Conservation (phyloP, 2,329 filamentous ascomycete species). For the Sclerotinia spermophila region DNA sequence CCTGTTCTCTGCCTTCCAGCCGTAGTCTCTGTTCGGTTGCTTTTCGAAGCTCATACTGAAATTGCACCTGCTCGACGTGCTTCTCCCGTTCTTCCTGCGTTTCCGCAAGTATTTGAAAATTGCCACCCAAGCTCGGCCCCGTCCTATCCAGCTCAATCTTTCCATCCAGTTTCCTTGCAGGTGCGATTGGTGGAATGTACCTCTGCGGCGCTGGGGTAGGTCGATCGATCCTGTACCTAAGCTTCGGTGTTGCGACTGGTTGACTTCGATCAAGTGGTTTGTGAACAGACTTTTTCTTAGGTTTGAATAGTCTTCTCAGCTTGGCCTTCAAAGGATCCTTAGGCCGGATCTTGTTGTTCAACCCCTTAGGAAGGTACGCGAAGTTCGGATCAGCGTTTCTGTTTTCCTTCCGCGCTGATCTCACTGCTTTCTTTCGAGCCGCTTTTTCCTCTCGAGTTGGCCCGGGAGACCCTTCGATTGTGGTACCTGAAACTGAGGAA, state of each 20-base stretch:
- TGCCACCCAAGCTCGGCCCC: background rate
- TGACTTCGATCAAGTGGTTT: background rate
- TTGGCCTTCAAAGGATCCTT: conserved; percentile 1
- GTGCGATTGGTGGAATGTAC: background rate
- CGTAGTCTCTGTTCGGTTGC: background rate
- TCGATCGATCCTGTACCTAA: background rate
- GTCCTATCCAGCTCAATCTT: background rate
- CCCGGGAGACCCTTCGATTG: background rate
- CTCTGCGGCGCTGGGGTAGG: background rate
- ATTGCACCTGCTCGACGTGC: background rate
- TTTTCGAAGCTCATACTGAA: background rate
- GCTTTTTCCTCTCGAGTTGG: background rate
- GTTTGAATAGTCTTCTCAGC: background rate
- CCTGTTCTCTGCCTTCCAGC: background rate
- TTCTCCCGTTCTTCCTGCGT: background rate
- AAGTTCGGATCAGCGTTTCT: background rate
- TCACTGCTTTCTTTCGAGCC: background rate
- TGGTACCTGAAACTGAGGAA: background rate
- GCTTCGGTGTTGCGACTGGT: background rate
- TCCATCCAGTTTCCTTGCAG: background rate
- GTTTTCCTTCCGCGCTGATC: background rate
- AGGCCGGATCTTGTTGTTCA: conserved; percentile 11
- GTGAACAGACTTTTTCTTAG: background rate
- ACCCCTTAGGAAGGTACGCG: background rate
- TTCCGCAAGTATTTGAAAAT: background rate